Conservation (phyloP, 2,329 filamentous ascomycete species). For the Phoma sp. region DNA sequence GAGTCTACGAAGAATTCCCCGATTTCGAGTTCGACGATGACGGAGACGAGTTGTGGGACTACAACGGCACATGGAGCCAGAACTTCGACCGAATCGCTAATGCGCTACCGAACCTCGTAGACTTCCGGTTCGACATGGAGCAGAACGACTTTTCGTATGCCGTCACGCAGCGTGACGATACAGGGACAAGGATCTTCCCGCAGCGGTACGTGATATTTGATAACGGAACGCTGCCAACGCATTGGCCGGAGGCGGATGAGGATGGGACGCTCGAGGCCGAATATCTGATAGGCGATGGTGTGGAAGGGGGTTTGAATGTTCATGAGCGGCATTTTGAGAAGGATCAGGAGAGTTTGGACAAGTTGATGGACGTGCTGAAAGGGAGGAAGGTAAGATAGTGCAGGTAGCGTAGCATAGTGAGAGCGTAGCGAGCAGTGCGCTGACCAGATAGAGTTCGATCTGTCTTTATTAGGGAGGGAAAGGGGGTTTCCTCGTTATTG, state of each 20-base stretch:
- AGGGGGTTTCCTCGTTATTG: too few relatives aligned
- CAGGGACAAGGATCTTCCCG: slow-evolving; percentile 3
- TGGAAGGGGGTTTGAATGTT: too few relatives aligned
- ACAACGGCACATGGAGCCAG: not conserved
- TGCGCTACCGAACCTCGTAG: not conserved
- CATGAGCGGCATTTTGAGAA: not conserved
- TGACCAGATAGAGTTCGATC: too few relatives aligned
- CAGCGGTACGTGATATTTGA: slow-evolving; percentile 13
- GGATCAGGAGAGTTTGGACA: slow-evolving; percentile 13
- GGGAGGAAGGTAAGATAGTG: not conserved
- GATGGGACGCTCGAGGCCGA: not conserved
- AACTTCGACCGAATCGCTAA: not conserved
- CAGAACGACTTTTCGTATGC: not conserved
- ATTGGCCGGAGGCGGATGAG: slow-evolving; percentile 8
- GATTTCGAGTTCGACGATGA: not conserved
- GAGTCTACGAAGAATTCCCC: too few relatives aligned
- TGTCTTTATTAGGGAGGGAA: too few relatives aligned
- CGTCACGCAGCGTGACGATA: not conserved
- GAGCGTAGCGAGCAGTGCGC: too few relatives aligned
- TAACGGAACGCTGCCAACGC: slow-evolving; percentile 14
- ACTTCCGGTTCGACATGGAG: slow-evolving; percentile 1
- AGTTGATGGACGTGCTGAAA: not conserved
- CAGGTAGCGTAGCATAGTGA: too few relatives aligned
- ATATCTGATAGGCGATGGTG: too few relatives aligned
- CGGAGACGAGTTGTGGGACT: not conserved